Evolutionary conservation across 2,329 filamentous ascomycete genomes (phyloP), one percentile per base, ranked within the genome.

Genomic region (Cytospora schulzeri): DNA sequence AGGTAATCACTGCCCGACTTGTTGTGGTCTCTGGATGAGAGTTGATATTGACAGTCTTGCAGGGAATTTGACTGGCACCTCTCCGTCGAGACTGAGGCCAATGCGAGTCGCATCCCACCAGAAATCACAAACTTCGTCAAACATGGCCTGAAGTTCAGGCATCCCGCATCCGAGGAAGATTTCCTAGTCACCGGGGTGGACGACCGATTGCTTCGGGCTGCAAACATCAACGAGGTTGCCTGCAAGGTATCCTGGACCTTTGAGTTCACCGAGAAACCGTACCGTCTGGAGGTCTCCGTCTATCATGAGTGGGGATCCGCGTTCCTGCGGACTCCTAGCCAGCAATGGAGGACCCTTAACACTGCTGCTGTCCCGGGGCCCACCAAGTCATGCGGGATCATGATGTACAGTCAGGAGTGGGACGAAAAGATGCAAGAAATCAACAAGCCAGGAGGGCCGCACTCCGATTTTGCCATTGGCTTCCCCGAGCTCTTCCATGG

Each of bases 1-100:
- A 74, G 70, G 76, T 75, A 70, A 67, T 72, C 3, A 24, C 9
- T 67, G n/a, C 38, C 33, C 33, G 26, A 7, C 9, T 22, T 17
- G 5, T 3, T 31, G 3, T 7, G 4, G 2, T 11, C 4, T 9
- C 29, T 15, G 33, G 8, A 24, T 41, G 4, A 29, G 7, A 8
- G 6, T 45, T 50, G 31, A 31, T 3, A 15, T 69, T 73, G 51
- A 74, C 62, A 50, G 26, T 56, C 5, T 35, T 33, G 15, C 26
- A 78, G 77, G 50, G 63, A 63, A 4, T 67, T 76, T 11, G 78
- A 80, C 65, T 81, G 79, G 79, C 72, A 72, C 4, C 55, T 80
- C 2, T 71, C 72, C 29, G 72, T 75, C 0, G 60, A 72, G 15
- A 69, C 73, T 5, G 70, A 73, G 7, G 65, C 73, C 9, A 65